Evolutionary conservation across 1,284 basidiomycete genomes (phyloP).

Genomic region (Puccinia horiana): DNA sequence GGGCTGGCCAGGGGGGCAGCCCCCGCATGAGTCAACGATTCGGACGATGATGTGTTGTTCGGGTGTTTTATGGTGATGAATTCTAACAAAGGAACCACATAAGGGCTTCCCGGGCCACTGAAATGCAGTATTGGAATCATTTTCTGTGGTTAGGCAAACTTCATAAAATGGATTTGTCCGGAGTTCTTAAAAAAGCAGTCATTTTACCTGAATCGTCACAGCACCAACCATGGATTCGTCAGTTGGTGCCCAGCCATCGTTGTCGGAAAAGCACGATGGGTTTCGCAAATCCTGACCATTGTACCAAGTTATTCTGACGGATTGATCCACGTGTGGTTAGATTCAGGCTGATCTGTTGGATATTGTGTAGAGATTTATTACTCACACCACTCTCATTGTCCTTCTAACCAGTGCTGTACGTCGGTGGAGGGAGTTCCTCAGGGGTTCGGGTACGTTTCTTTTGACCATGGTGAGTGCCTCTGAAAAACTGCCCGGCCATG

Average conservation of each 20-base stretch:
- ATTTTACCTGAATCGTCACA: constrained; percentile 23
- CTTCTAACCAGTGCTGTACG: not conserved
- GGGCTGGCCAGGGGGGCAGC: not conserved
- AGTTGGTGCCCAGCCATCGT: constrained; percentile 35
- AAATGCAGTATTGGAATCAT: not conserved
- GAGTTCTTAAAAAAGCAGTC: not conserved
- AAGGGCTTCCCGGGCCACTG: constrained; percentile 38
- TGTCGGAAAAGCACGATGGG: constrained; percentile 23
- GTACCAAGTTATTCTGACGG: constrained; percentile 42
- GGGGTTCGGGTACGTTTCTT: not conserved
- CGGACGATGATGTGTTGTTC: constrained; percentile 25
- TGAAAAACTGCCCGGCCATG: constrained; percentile 6
- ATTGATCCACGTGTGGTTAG: not conserved
- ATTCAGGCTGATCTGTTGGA: not conserved
- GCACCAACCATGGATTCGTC: constrained; percentile 39
- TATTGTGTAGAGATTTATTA: not conserved
- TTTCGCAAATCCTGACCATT: constrained; percentile 19
- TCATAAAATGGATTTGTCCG: not conserved
- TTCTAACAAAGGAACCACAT: constrained; percentile 39
- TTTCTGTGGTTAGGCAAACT: not conserved
- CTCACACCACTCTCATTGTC: constrained; percentile 7
- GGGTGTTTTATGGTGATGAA: not conserved
- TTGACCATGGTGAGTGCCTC: constrained; percentile 12
- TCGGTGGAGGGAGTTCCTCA: not conserved
- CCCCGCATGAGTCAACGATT: constrained; percentile 32